Base-by-base conservation (phyloP, 805 yeast genomes). In the Starmerella floricola region DNA sequence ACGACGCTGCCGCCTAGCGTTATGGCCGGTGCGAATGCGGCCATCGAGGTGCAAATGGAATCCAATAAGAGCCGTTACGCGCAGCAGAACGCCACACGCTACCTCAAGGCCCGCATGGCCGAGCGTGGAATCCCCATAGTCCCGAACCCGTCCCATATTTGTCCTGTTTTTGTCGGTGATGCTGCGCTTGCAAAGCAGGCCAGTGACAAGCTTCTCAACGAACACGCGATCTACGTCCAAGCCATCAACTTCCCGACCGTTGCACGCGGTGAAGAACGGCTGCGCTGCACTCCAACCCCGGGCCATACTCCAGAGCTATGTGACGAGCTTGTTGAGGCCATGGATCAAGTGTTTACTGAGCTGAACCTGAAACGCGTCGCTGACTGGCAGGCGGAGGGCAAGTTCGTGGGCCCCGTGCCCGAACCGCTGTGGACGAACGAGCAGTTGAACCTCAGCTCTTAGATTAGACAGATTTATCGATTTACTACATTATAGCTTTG, bases 211-310 rank as follows among this genome's bases (percentile, higher is more conserved):
- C 74, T 91, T 58, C 76, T 91, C 69, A 73, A 79, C 50, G 76
- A 81, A 55, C 81, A 86, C 65, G 72, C 74, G 51, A 87, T 91
- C 60, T 91, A 91, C 58, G 98, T 93, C 35, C 99, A 91, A 67
- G 95, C 97, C 36, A 91, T 91, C 62, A 91, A 91, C 68, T 91
- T 80, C 76, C 99, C 99, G 47, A 91, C 98, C 19, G 98, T 91
- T 47, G 79, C 95, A 16, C 77, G 81, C 53, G 98, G 98, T 47
- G 79, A 86, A 51, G 99, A 91, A 67, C 78, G 98, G 61, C 74
- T 91, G 56, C 78, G 99, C 66, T 77, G 91, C 59, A 91, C 99
- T n/a, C 97, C 99, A 42, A 87, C 98, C 32, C 99, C 99, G 29
- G 96, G 95, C 41, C 99, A 91, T 62, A 73, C 76, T 16, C 70